A percentile compares a stretch with the other conserved stretches of the same genome.
phyloP scores from a whole-genome alignment of 75 land plant genomes.

The Pinus taeda region DNA sequence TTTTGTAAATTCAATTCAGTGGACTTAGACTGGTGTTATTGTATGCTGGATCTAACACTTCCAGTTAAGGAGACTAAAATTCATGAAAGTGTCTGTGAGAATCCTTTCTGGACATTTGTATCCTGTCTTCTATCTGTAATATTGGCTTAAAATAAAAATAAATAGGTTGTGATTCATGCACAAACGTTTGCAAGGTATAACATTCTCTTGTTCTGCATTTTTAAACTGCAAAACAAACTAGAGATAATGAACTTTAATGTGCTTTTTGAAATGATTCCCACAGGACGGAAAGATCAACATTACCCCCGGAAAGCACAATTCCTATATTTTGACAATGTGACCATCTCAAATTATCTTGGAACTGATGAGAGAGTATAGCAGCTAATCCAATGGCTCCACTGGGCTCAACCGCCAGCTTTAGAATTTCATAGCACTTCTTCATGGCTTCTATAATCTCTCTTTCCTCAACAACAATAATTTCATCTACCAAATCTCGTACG shows the following conservation, averaged over 20 bases:
- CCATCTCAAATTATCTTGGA: constrained; percentile 37
- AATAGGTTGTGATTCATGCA: background rate
- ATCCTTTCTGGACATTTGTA: background rate
- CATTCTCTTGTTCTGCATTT: background rate
- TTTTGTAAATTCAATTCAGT: no score
- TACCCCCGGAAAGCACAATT: constrained; percentile 87
- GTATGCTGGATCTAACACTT: background rate
- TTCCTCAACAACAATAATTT: constrained; percentile 68
- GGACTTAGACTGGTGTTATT: no score
- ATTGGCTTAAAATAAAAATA: constrained; percentile 1
- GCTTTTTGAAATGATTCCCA: constrained; percentile 53
- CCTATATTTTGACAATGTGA: constrained; percentile 47
- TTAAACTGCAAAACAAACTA: background rate
- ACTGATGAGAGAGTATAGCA: constrained; percentile 61
- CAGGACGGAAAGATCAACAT: constrained; percentile 67
- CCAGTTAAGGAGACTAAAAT: background rate
- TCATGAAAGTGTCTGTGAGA: no score
- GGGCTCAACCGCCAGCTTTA: constrained; percentile 87
- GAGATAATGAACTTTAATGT: background rate
- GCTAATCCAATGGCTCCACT: constrained; percentile 93
- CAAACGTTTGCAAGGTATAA: background rate
- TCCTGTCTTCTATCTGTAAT: background rate
- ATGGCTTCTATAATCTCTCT: constrained; percentile 70
- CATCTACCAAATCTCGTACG: constrained; percentile 82
- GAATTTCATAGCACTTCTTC: constrained; percentile 75